Evolutionary conservation across 2,329 filamentous ascomycete species (phyloP), one percentile per base, ranked within the genome.

Genomic region (Paracamarosporium sp.): DNA sequence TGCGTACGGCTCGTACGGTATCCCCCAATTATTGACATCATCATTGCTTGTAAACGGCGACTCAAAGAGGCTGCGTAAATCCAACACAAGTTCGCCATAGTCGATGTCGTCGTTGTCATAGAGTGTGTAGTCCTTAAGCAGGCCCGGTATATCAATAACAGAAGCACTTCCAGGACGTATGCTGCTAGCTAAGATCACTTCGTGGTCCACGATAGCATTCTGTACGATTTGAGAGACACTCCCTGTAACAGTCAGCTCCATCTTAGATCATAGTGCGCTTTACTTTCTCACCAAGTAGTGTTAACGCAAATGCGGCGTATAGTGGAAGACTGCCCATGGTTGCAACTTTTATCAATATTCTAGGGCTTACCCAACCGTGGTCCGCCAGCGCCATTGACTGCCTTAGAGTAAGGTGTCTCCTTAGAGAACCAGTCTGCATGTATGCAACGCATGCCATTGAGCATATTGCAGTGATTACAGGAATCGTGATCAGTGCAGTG

Each of bases 321-420:
- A 62, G 25, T 28, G 54, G 60, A 25, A 57, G 36, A 35, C 57
- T 57, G 3, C 57, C 57, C 11, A 53, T n/a, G 12, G n/a, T 15
- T 22, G 20, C 13, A n/a, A 36, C 8, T 15, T 31, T 45, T 7
- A 20, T 20, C 44, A 38, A 47, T 3, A 35, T 40, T 22, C 45
- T 33, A 12, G 54, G 55, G 27, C 55, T 59, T 8, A 53, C 20
- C 61, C 61, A 63, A 12, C 53, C 58, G 13, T 52, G 55, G 40
- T 63, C 58, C 7, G 61, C 58, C 9, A 63, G 44, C 5, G 58
- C 61, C 45, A 59, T 55, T 8, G 50, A 36, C 36, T 63, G 55
- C 30, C 50, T 55, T 24, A 63, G 24, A 5, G 41, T 56, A 13
- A 63, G 40, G 28, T 41, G 55, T 30, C 22, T 46, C 48, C 53